Base-by-base conservation (phyloP, 2,329 filamentous ascomycete species). In the Arthrobotrys musiformis region DNA sequence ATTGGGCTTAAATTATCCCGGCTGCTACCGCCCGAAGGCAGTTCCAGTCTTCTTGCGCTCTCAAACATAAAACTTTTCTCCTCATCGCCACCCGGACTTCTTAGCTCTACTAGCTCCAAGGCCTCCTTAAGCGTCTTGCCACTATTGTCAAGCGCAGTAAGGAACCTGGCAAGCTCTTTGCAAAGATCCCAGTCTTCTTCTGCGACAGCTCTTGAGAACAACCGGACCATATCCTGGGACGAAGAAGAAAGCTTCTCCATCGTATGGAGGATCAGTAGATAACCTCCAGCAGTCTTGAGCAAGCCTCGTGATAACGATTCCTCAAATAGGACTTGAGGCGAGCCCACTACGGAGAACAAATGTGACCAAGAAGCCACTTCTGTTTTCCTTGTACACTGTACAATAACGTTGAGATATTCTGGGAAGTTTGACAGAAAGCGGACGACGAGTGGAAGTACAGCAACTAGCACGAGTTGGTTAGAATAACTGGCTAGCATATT, bases 371-470 rank as follows among this genome's bases (percentile, higher is more conserved):
- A 97, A 42, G 94, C 90, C 6, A 97, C 90, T 82, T 99, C 95
- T 0, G 95, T 99, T 84, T 99, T 99, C 67, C 95, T 91, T 0
- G 95, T 97, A 84, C 95, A 99, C 84, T 97, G 95, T 19, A 99
- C 91, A 24, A 99, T 91, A 72, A 98, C 95, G 81, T 98, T 94
- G 15, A 98, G 89, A 82, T 97, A 99, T 93, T 89, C 69, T 90
- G 91, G 80, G 54, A 81, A 81, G 28, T 81, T 79, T 1, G 80
- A 87, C 17, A 88, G 82, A 79, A 88, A 88, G 0, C 85, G 86
- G n/a, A 88, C 82, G 1, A 87, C 85, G 42, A 84, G 85, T 8
- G 86, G 86, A 11, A 88, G 81, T 4, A 88, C 83, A 15, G 86
- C 86, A 58, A 85, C 84, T 80, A 86, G 30, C 1, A 78, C 75